Evolutionary conservation across 805 yeast genomes (phyloP).

Genomic region (Wickerhamiella domercqiae): DNA sequence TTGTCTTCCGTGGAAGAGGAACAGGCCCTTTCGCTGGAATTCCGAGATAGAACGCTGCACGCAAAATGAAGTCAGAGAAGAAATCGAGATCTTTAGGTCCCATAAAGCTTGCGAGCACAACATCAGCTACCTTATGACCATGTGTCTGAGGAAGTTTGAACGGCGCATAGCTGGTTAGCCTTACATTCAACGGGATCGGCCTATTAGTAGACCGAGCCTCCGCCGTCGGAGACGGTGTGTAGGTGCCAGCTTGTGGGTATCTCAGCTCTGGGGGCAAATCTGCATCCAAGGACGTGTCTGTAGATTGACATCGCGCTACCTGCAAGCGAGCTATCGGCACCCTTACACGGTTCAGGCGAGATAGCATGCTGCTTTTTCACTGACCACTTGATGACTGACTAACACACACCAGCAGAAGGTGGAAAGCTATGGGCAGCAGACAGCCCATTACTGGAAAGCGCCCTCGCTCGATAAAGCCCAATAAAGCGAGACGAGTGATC

Average conservation of each 20-base stretch:
- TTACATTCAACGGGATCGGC: slow-evolving; percentile 56
- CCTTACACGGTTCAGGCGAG: background rate
- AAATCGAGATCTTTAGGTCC: slow-evolving; percentile 57
- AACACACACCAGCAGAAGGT: too few species aligned
- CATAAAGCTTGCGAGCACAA: slow-evolving; percentile 52
- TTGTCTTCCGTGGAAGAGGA: slow-evolving; percentile 52
- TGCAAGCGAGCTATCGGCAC: background rate
- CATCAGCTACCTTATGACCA: slow-evolving; percentile 65
- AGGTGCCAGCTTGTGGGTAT: slow-evolving; percentile 1
- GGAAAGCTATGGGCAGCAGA: background rate
- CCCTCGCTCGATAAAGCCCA: slow-evolving; percentile 45
- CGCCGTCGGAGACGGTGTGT: background rate
- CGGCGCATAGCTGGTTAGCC: slow-evolving; percentile 69
- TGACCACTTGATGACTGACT: too few species aligned
- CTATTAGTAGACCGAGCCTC: background rate
- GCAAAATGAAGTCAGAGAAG: slow-evolving; percentile 67
- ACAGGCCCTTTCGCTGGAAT: slow-evolving; percentile 69
- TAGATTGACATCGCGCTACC: background rate
- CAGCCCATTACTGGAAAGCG: slow-evolving; percentile 10
- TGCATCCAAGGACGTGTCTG: background rate
- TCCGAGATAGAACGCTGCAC: slow-evolving; percentile 83
- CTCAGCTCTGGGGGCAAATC: background rate
- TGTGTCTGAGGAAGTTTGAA: slow-evolving; percentile 48
- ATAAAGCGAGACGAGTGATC: slow-evolving; percentile 54
- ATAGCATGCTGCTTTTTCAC: too few species aligned